Evolutionary conservation across 805 yeast species (phyloP).

Genomic region (Citeromyces matritensis): DNA sequence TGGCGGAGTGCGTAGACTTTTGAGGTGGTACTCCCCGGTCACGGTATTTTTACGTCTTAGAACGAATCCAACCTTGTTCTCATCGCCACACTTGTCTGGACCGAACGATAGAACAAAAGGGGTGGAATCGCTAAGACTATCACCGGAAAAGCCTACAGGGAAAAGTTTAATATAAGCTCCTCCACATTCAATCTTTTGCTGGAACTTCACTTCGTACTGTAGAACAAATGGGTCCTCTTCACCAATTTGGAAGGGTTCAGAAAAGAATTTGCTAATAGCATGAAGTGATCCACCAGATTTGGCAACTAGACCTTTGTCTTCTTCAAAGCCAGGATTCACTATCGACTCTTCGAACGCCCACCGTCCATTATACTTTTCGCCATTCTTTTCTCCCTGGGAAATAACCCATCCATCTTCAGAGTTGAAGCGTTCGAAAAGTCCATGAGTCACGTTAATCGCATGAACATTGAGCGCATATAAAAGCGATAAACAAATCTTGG

Average conservation of each 20-base stretch:
- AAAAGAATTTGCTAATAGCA: constrained; percentile 59
- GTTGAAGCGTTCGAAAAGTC: constrained; percentile 57
- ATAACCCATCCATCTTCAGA: constrained; percentile 36
- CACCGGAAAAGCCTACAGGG: constrained; percentile 18
- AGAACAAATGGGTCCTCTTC: constrained; percentile 54
- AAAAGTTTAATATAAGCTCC: constrained; percentile 81
- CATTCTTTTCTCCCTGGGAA: constrained; percentile 40
- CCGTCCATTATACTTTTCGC: constrained; percentile 49
- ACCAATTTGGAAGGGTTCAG: constrained; percentile 41
- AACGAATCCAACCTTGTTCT: constrained; percentile 71
- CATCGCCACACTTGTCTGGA: constrained; percentile 79
- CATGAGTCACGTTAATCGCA: no score
- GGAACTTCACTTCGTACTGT: constrained; percentile 82
- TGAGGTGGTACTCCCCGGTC: constrained; percentile 48
- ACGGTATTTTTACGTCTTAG: constrained; percentile 40
- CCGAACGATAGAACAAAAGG: constrained; percentile 88
- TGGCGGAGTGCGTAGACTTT: constrained; percentile 56
- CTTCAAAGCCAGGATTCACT: constrained; percentile 39
- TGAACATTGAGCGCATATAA: no score
- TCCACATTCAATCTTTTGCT: constrained; percentile 68
- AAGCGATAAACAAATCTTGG: no score
- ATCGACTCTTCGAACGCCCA: constrained; percentile 62
- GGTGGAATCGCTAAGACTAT: constrained; percentile 44
- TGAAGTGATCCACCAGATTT: constrained; percentile 68
- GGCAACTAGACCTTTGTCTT: constrained; percentile 67